Percentiles rank a stretch among this genome's conserved stretches.
phyloP scores from a whole-genome alignment of 345 rosid species.

The Arabis hirsuta region DNA sequence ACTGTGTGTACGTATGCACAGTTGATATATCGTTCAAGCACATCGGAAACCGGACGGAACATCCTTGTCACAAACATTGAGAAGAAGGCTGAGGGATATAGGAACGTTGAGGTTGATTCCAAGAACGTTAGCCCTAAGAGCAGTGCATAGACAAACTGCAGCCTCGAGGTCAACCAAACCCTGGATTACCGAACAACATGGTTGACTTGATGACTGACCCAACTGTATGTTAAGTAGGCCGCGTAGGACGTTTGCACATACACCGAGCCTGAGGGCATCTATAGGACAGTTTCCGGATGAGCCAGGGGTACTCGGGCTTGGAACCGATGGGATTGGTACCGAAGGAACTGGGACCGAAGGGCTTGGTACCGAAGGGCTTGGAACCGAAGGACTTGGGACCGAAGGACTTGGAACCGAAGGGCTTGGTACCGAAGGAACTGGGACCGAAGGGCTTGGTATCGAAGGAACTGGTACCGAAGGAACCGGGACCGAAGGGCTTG shows the following conservation, averaged over 20 bases:
- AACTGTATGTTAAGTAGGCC: constrained; percentile 46
- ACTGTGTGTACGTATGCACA: neutral
- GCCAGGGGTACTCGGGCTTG: constrained; percentile 40
- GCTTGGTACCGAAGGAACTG: constrained; percentile 4
- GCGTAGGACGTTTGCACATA: constrained; percentile 52
- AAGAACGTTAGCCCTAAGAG: constrained; percentile 59
- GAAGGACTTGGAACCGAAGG: neutral
- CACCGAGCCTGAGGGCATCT: constrained; percentile 64
- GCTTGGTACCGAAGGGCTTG: neutral
- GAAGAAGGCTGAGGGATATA: constrained; percentile 61
- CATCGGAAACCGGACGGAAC: constrained; percentile 55
- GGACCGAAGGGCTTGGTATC: neutral
- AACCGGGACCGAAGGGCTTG: neutral
- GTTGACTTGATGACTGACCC: constrained; percentile 49
- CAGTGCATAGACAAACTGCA: constrained; percentile 77
- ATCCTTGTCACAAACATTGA: constrained; percentile 58
- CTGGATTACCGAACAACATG: constrained; percentile 58
- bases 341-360: neutral
- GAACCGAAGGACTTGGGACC: constrained; percentile 1
- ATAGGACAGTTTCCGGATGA: constrained; percentile 50
- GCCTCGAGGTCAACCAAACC: constrained; percentile 71
- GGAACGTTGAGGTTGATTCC: constrained; percentile 65
- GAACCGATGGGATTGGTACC: neutral
- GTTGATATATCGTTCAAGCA: constrained; percentile 23
- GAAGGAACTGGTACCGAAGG: constrained; percentile 7